phyloP scores from a whole-genome alignment of 441 rosid species.

The Gossypium schwendimanii region DNA sequence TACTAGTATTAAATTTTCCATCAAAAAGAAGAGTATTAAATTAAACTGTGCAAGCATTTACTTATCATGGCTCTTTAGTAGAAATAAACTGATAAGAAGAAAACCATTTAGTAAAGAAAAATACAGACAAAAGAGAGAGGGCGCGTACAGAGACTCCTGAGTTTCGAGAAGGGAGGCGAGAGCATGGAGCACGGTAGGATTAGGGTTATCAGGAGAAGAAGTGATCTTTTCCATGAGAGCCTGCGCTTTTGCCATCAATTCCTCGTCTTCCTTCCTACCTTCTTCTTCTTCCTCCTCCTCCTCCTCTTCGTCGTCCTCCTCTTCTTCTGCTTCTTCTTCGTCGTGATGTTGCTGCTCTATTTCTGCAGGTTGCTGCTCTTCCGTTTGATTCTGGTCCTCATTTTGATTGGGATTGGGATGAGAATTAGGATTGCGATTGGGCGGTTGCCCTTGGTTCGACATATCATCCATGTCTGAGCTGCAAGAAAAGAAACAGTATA shows the following conservation, averaged over 20 bases:
- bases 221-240: slow-evolving; percentile 74
- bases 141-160: slow-evolving; percentile 58
- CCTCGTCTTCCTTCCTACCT: slow-evolving; percentile 48
- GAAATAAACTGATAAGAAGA: not conserved
- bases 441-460: slow-evolving; percentile 4
- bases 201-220: slow-evolving; percentile 70
- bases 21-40: not conserved
- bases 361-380: not conserved
- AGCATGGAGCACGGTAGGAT: slow-evolving; percentile 61
- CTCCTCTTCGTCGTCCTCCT: slow-evolving; percentile 33
- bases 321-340: slow-evolving; percentile 8
- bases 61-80: not conserved
- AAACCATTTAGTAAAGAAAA: not conserved
- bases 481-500: not conserved
- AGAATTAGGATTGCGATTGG: not conserved
- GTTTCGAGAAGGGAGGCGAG: slow-evolving; percentile 71
- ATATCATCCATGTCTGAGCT: slow-evolving; percentile 5
- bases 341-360: slow-evolving; percentile 17
- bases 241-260: slow-evolving; percentile 66
- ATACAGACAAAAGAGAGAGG: not conserved
- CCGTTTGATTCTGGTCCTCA: slow-evolving; percentile 7
- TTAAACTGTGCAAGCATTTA: not conserved
- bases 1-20: not conserved
- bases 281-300: slow-evolving; percentile 33
- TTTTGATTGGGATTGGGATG: slow-evolving; percentile 1